Base-by-base conservation (phyloP, 192 early-diverging fungal species). In the Lobosporangium transversale region DNA sequence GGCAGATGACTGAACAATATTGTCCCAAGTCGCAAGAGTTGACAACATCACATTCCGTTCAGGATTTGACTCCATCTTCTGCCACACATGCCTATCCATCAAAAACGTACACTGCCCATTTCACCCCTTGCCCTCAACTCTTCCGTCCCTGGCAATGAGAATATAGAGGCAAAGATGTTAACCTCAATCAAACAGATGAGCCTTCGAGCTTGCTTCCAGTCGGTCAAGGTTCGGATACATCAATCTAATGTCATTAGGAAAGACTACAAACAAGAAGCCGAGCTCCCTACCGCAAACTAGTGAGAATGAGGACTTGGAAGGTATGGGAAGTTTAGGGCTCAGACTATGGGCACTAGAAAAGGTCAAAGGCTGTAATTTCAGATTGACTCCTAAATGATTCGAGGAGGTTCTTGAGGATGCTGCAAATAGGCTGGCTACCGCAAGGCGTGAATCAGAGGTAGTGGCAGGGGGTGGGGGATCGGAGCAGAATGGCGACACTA, bases 351-450 rank as follows among this genome's bases (percentile, higher is more conserved):
- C 1, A 51, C 70, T n/a, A 51, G 63, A 18, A 26, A 43, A 49
- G 70, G 3, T 66, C 62, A 14, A 45, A 51, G 24, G 70, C 63
- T 21, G 70, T 75, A 12, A 48, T 57, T 29, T 37, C 49, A 24
- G 70, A 60, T 66, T 75, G 57, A 49, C 57, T 4, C 51, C 63
- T n/a, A n/a, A n/a, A n/a, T n/a, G n/a, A n/a, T 66, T 75, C 37
- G 70, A 75, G 52, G 27, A 61, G 29, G 56, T 75, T 11, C 24
- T 75, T 3, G 42, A 75, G 32, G 24, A 61, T 24, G 70, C 70
- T 12, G 70, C 70, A 3, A 61, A 48, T 5, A 51, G 56, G 27
- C 43, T 75, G 18, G 58, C 56, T 0, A 56, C 51, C 17, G 63
- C 70, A 17, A 53, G 62, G 14, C 50, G 52, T 14, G 58, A 65